Base-by-base conservation (phyloP, 495 filamentous ascomycete species). In the Glonium stellatum region DNA sequence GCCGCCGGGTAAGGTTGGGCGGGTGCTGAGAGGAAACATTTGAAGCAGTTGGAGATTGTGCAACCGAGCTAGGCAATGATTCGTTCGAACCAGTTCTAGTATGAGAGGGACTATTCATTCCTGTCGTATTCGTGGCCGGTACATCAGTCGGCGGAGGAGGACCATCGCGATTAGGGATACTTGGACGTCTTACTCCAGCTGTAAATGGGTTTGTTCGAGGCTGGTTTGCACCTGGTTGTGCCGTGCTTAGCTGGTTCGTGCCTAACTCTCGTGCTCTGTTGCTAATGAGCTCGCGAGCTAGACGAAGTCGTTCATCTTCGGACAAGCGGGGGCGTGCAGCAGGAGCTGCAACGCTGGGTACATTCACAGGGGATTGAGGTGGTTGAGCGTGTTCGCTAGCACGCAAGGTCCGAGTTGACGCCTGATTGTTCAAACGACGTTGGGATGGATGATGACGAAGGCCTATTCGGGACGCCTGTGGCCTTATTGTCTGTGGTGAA, bases 371-470 rank as follows among this genome's bases (percentile, higher is more conserved):
- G 6, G 54, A 56, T 39, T 19, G 61, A 4, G 66, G 63, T 35
- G 63, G 63, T 53, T 54, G 58, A 46, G 63, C 58, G 37, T 60
- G 55, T 15, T 69, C 60, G 35, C 56, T 60, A 13, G 63, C 63
- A 27, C 66, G 59, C 5, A 69, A 60, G 18, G 63, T 63, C 11
- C 66, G 59, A 6, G 60, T 63, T 39, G 66, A 69, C 12, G 63
- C 25, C 49, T 66, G 66, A 36, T 42, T 56, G 50, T 62, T 63
- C 47, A 69, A 50, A 8, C 65, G 65, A 18, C 59, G 65, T 44
- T 55, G 59, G 2, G 68, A 70, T 19, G 65, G 59, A 48, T 66
- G 68, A 35, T 54, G 34, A 9, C 68, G 65, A 9, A 70, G 48
- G 41, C 67, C 49, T 22, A 59, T 49, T 25, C 68, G 56, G 37